Conservation (phyloP, 306 rosid genomes). For the Trifolium subterraneum region DNA sequence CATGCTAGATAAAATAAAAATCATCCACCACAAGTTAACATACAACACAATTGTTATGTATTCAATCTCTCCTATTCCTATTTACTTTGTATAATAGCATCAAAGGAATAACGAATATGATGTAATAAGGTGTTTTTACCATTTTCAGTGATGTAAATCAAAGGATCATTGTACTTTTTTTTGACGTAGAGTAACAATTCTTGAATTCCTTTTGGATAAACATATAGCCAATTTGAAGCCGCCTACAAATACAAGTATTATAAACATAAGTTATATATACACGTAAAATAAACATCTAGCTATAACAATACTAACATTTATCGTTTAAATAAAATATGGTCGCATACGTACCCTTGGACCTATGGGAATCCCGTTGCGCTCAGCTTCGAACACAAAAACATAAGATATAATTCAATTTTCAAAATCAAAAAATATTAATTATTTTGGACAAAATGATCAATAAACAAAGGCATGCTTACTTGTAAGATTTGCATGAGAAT, state of each 20-base stretch:
- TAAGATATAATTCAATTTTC: background rate
- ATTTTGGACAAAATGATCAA: background rate
- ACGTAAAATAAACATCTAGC: background rate
- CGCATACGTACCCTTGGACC: constrained; percentile 50
- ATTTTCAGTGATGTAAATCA: constrained; percentile 70
- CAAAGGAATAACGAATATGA: background rate
- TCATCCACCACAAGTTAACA: background rate
- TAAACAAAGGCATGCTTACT: constrained; percentile 35
- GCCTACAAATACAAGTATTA: constrained; percentile 40
- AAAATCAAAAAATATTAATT: background rate
- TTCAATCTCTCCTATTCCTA: background rate
- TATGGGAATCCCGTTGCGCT: constrained; percentile 52
- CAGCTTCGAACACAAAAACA: constrained; percentile 33
- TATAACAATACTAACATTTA: background rate
- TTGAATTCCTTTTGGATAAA: constrained; percentile 58
- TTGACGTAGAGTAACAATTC: constrained; percentile 49
- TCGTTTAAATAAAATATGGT: background rate
- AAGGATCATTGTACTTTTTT: constrained; percentile 50
- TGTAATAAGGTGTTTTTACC: constrained; percentile 41
- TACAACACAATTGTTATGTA: background rate
- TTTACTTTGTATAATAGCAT: background rate
- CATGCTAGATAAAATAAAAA: background rate
- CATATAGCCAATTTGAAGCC: constrained; percentile 54
- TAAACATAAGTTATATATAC: background rate
- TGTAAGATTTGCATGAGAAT: constrained; percentile 44